A percentile compares a stretch with the other conserved stretches of the same genome.
phyloP scores from a whole-genome alignment of 2,329 filamentous ascomycete species.

The Hypoxylon sp. region DNA sequence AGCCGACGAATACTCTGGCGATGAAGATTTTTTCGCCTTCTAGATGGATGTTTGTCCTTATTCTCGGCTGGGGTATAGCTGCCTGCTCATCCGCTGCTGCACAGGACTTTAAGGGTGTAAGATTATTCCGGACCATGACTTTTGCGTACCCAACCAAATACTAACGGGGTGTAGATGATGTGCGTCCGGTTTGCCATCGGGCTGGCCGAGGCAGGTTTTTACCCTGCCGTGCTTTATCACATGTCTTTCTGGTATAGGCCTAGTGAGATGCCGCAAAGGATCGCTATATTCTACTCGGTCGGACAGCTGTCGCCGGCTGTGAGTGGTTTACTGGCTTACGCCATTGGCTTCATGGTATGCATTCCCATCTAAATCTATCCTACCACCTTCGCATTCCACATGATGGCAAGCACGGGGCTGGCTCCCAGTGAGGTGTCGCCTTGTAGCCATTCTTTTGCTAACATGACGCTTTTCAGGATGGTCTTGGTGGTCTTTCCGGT shows the following conservation, averaged over 20 bases:
- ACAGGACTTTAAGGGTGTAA: slow-evolving; percentile 45
- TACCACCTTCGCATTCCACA: too few relatives aligned
- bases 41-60: slow-evolving; percentile 49
- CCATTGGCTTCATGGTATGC: slow-evolving; percentile 49
- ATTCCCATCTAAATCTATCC: background rate
- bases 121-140: background rate
- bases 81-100: slow-evolving; percentile 49
- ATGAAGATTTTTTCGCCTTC: slow-evolving; percentile 49
- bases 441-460: too few relatives aligned
- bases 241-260: slow-evolving; percentile 53
- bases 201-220: slow-evolving; percentile 49
- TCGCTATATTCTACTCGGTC: slow-evolving; percentile 51
- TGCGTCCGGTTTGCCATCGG: slow-evolving; percentile 50
- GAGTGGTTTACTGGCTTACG: slow-evolving; percentile 49
- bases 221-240: slow-evolving; percentile 49
- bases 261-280: slow-evolving; percentile 47
- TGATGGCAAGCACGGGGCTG: too few relatives aligned
- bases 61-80: slow-evolving; percentile 49
- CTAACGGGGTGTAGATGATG: slow-evolving; percentile 44
- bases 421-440: too few relatives aligned
- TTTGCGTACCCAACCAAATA: background rate
- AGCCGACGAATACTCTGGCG: slow-evolving; percentile 50
- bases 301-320: slow-evolving; percentile 48
- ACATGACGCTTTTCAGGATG: slow-evolving; percentile 33
- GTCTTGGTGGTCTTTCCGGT: slow-evolving; percentile 44